A percentile compares a stretch with the other conserved stretches of the same genome.
Evolutionary conservation across 805 yeast species (phyloP).

Genomic region (Lipomyces spencermartinsiae): DNA sequence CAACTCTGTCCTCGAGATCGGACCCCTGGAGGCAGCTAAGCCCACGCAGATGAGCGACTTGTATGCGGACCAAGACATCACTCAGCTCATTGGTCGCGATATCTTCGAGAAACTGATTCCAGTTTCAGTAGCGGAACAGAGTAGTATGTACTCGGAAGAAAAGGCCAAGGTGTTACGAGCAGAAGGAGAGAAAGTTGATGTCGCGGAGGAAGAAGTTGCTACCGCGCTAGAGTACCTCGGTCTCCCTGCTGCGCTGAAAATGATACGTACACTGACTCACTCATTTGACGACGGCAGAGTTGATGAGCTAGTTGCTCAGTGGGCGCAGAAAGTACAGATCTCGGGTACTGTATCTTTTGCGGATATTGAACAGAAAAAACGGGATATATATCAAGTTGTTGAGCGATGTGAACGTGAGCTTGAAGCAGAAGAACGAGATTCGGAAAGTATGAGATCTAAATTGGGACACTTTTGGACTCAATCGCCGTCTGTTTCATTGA

Average conservation of each 20-base stretch:
- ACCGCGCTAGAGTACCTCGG: conserved; percentile 83
- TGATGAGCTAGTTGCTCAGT: conserved; percentile 25
- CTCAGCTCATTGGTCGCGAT: conserved; percentile 56
- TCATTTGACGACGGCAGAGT: conserved; percentile 26
- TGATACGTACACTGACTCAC: conserved; percentile 50
- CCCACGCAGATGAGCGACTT: conserved; percentile 55
- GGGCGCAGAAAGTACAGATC: conserved; percentile 27
- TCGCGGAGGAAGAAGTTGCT: conserved; percentile 76
- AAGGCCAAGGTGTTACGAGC: conserved; percentile 76
- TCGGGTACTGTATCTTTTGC: conserved; percentile 39
- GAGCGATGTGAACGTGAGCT: conserved; percentile 43
- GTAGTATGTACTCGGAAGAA: conserved; percentile 87
- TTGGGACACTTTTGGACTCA: conserved; percentile 51
- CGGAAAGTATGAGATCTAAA: conserved; percentile 46
- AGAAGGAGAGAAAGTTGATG: conserved; percentile 74
- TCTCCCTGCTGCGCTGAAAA: conserved; percentile 69
- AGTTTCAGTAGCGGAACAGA: conserved; percentile 81
- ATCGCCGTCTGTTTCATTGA: conserved; percentile 47
- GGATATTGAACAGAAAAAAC: conserved; percentile 31
- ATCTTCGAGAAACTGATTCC: conserved; percentile 84
- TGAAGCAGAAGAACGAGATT: conserved; percentile 49
- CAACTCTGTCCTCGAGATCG: conserved; percentile 66
- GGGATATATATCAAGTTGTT: conserved; percentile 39
- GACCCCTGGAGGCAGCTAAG: conserved; percentile 72
- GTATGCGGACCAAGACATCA: conserved; percentile 55